Percentiles rank a stretch among this genome's conserved stretches.
Conservation (phyloP, 1,284 basidiomycete genomes). For the Anthracocystis panici-leucophaei region DNA sequence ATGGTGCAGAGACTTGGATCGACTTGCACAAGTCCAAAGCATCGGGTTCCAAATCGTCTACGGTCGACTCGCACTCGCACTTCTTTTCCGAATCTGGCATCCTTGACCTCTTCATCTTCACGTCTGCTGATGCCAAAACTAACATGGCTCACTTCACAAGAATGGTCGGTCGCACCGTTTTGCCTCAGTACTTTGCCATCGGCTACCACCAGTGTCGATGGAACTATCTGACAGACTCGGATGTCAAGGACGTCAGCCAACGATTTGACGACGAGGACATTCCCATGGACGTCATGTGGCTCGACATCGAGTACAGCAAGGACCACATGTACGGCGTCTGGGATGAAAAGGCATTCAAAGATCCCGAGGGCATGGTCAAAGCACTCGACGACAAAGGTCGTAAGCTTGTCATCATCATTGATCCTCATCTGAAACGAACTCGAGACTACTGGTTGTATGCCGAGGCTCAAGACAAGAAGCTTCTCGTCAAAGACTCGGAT, state of each 20-base stretch:
- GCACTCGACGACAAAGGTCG: conserved; percentile 86
- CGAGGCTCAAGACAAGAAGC: conserved; percentile 81
- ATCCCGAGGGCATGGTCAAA: conserved; percentile 91
- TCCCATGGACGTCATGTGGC: conserved; percentile 96
- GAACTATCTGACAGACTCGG: conserved; percentile 94
- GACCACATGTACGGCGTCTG: conserved; percentile 98
- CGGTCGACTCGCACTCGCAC: conserved; percentile 74
- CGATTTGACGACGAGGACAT: conserved; percentile 93
- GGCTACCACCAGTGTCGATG: conserved; percentile 98
- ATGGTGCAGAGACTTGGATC: conserved; percentile 94
- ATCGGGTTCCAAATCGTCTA: conserved; percentile 17
- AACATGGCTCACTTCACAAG: conserved; percentile 87
- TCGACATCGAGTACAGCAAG: conserved; percentile 90
- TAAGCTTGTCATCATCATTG: conserved; percentile 98
- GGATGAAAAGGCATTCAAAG: conserved; percentile 90
- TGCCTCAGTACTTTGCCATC: conserved; percentile 90
- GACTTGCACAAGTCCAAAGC: conserved; percentile 76
- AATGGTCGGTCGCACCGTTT: conserved; percentile 84
- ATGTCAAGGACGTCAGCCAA: conserved; percentile 86
- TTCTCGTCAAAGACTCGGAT: conserved; percentile 86
- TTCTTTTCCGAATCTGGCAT: conserved; percentile 98
- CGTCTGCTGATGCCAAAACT: conserved; percentile 83
- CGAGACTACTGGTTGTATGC: conserved; percentile 86
- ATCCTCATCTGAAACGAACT: conserved; percentile 92
- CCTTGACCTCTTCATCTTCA: conserved; percentile 91